Base-by-base conservation (phyloP, 2,329 filamentous ascomycete species). In the Pyricularia grisea region DNA sequence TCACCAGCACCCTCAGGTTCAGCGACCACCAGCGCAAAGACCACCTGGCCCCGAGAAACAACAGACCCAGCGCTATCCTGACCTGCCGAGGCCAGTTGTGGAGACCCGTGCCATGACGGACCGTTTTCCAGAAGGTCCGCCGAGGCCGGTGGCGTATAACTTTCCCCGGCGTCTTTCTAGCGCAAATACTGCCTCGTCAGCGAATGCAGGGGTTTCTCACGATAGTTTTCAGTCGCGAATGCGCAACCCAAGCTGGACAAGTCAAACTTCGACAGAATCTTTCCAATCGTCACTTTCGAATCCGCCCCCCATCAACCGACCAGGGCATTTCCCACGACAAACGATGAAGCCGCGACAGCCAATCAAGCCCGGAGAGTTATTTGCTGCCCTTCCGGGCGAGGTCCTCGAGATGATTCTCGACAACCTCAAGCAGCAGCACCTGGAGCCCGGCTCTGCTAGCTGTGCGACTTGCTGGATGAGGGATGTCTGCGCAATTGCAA, bases 381-480 rank as follows among this genome's bases (percentile, higher is more conserved):
- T 89, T 70, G 79, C 79, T n/a, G 80, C 79, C 25, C 72, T 90
- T 20, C 87, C 87, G 0, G 82, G 82, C n/a, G 86, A 88, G 73
- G 84, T 90, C 1, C 75, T 90, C 65, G 80, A 84, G 67, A 77
- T 86, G 42, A 84, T 89, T n/a, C 73, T 89, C 42, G 80, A 80
- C 58, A 81, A 84, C 68, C 76, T 90, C 23, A 85, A 82, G 73
- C 77, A 79, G 55, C 74, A 82, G 17, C 88, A 90, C 73, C 74
- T 88, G 14, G 77, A 75, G 7, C 74, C 77, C 17, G 77, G 78
- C 2, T 84, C 82, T 71, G 77, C 78, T 42, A 88, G 86, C 75
- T 90, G 88, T 74, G 82, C 86, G 20, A 89, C 88, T 23, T 90
- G 88, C 75, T 88, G 85, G 84, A 88, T 88, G 85, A 81, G 88